Base-by-base conservation (phyloP, 176 grass and related monocot species). In the Eleusine coracana region DNA sequence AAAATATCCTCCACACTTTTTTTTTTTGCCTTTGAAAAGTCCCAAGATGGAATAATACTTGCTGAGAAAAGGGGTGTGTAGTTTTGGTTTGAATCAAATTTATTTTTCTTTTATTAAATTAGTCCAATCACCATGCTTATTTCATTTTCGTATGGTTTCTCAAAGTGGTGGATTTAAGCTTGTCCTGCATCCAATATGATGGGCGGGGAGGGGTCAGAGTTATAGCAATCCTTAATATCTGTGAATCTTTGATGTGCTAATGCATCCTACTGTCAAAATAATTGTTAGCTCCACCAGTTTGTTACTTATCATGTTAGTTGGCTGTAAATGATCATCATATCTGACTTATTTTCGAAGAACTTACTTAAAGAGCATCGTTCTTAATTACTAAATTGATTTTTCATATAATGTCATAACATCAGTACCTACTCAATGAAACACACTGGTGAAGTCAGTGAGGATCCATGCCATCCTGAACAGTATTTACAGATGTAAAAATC, bases 91-190 rank as follows among this genome's bases (percentile, higher is more conserved):
- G 50, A 61, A 67, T 50, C 61, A 13, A 73, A 49, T 62, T 79
- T 68, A 11, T 28, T 75, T 60, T 80, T 17, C 27, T 67, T 78
- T 78, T 80, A 60, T 25, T 25, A 25, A 63, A 66, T 45, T 23
- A 37, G 71, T 31, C 7, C 48, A 52, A 54, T 70, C 52, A 75
- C 25, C 29, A 42, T 75, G 61, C 71, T 13, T 46, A 51, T 61
- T 13, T 63, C 15, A 64, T 72, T 64, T 36, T 55, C 65, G 18
- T 76, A 56, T 76, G 64, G 25, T 80, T 85, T 80, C n/a, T 58
- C 13, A 18, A 79, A 65, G 11, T 71, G 10, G 34, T 79, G 21
- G 55, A 14, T 71, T 48, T 77, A 46, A 34, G 40, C 44, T 3
- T 71, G 78, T 78, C 14, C 34, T 80, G 7, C 31, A 13, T 74